Conservation (phyloP, 768 basidiomycete genomes). For the Tricholoma furcatifolium region DNA sequence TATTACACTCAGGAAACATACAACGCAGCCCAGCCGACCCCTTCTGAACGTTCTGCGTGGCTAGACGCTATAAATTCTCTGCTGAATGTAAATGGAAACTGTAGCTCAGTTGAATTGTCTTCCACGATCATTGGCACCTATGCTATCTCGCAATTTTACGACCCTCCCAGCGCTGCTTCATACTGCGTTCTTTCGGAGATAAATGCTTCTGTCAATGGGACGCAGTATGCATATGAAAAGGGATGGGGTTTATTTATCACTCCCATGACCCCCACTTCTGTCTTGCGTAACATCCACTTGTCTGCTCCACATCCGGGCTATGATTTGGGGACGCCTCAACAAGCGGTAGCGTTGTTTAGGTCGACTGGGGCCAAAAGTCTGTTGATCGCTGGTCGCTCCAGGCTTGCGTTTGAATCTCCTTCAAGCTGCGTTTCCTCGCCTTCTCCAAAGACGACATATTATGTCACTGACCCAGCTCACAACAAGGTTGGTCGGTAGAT, state of each 20-base stretch:
- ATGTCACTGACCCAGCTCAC: constrained; percentile 47
- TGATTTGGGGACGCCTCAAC: constrained; percentile 36
- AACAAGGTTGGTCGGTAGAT: constrained; percentile 32
- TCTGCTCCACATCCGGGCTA: constrained; percentile 45
- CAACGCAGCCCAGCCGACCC: constrained; percentile 30
- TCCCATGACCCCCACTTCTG: constrained; percentile 21
- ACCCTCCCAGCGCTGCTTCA: constrained; percentile 16
- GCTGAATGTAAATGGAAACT: constrained; percentile 29
- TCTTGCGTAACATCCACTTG: constrained; percentile 35
- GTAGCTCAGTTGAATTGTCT: constrained; percentile 28
- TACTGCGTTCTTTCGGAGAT: constrained; percentile 34
- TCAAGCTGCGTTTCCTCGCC: constrained; percentile 32
- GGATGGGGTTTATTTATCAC: constrained; percentile 39
- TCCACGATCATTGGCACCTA: constrained; percentile 25
- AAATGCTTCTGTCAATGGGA: background rate
- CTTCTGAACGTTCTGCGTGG: constrained; percentile 27
- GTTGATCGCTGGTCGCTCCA: constrained; percentile 37
- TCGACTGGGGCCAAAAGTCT: constrained; percentile 38
- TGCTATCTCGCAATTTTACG: constrained; percentile 24
- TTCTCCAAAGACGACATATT: constrained; percentile 24
- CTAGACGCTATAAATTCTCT: constrained; percentile 23
- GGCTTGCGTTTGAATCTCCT: constrained; percentile 30
- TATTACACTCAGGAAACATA: constrained; percentile 30
- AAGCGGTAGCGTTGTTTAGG: constrained; percentile 41
- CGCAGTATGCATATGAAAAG: constrained; percentile 16